Conservation (phyloP, 2,329 filamentous ascomycete genomes). For the Hymenoscyphus fructigenus region DNA sequence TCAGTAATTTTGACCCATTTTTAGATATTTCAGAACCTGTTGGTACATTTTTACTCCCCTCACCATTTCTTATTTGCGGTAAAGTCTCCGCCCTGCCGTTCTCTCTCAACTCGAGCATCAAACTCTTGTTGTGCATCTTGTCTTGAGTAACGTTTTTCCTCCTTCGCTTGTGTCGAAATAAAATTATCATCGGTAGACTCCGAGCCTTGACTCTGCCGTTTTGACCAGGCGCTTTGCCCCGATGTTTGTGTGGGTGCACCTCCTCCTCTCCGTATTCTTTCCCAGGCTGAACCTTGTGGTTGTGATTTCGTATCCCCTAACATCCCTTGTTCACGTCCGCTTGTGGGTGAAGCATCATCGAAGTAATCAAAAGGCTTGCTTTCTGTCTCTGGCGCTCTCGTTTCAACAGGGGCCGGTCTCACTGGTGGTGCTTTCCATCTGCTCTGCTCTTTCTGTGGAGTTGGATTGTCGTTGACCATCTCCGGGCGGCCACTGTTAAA, state of each 20-base stretch:
- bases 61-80: slow-evolving; percentile 23
- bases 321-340: slow-evolving; percentile 25
- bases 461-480: background rate
- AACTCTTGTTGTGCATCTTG: slow-evolving; percentile 36
- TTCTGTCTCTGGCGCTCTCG: slow-evolving; percentile 13
- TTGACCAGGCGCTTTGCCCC: background rate
- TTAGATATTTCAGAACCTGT: background rate
- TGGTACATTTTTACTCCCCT: slow-evolving; percentile 20
- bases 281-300: slow-evolving; percentile 35
- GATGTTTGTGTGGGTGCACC: slow-evolving; percentile 8
- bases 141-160: slow-evolving; percentile 25
- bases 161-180: slow-evolving; percentile 12
- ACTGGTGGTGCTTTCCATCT: slow-evolving; percentile 8
- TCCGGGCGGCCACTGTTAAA: background rate
- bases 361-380: slow-evolving; percentile 28
- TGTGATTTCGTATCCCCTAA: slow-evolving; percentile 16
- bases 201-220: slow-evolving; percentile 15
- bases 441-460: background rate
- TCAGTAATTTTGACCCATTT: background rate
- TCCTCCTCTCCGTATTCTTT: slow-evolving; percentile 32
- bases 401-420: slow-evolving; percentile 10
- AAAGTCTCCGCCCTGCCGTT: slow-evolving; percentile 35
- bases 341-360: slow-evolving; percentile 34
- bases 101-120: slow-evolving; percentile 35
- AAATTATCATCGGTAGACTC: slow-evolving; percentile 18